These are phyloP conservation scores for Erythrobasidium hasegawianum DNA, from an alignment of 1,284 basidiomycete genomes.

Conservation along the genomic window DNA sequence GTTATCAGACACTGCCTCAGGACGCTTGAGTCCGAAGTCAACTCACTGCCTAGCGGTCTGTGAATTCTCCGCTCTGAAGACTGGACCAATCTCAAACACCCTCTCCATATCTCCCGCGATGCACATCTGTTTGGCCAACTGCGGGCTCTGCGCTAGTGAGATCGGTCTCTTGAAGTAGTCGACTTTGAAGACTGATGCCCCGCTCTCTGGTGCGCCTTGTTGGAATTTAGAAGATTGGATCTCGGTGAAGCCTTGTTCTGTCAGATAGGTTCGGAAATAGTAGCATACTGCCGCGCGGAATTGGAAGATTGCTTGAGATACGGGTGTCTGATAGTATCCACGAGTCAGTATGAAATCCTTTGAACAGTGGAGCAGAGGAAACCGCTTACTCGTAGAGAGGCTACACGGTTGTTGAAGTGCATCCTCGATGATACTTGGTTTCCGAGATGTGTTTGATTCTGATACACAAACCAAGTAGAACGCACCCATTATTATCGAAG, in stretches of 20 bases:
- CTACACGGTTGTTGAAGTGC: slow-evolving; percentile 94
- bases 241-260: slow-evolving; percentile 74
- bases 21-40: no score
- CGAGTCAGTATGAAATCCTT: no score
- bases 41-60: slow-evolving; percentile 35
- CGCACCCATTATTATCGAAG: no score
- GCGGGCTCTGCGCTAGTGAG: slow-evolving; percentile 93
- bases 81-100: slow-evolving; percentile 90
- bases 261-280: slow-evolving; percentile 83
- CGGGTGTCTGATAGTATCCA: no score
- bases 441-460: slow-evolving; percentile 16
- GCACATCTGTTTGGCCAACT: slow-evolving; percentile 98
- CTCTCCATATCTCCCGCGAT: slow-evolving; percentile 97
- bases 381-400: slow-evolving; percentile 70
- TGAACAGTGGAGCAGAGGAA: no score
- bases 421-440: slow-evolving; percentile 64
- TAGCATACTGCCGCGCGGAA: slow-evolving; percentile 83
- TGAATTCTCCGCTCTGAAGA: slow-evolving; percentile 33
- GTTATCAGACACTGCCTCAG: no score
- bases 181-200: slow-evolving; percentile 96
- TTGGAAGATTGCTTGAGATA: slow-evolving; percentile 94
- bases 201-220: slow-evolving; percentile 93
- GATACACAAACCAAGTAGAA: no score
- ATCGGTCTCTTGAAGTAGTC: slow-evolving; percentile 94
- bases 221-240: slow-evolving; percentile 99